Conservation (phyloP, 2,329 filamentous ascomycete genomes). For the Penicillium sp. region DNA sequence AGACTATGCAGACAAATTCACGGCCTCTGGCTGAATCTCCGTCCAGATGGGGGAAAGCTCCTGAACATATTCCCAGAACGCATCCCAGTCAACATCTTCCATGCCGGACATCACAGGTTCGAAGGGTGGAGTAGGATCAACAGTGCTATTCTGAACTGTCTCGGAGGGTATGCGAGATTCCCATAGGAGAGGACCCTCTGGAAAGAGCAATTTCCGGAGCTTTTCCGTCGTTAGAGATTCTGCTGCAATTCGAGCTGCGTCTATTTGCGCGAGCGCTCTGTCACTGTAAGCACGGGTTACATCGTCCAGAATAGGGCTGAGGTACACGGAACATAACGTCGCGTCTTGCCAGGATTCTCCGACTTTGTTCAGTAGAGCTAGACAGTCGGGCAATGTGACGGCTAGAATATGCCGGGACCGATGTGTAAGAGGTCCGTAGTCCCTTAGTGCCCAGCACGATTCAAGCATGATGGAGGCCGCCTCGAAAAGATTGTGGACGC, state of each 20-base stretch:
- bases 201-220: not conserved
- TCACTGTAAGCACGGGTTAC: not conserved
- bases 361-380: not conserved
- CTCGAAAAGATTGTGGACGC: conserved; percentile 14
- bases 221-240: not conserved
- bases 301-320: not conserved
- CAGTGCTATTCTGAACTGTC: not conserved
- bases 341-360: not conserved
- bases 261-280: not conserved
- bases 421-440: not conserved
- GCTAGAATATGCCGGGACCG: not conserved
- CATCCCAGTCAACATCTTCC: not conserved
- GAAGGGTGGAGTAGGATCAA: not conserved
- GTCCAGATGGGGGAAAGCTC: not conserved
- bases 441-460: not conserved
- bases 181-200: not conserved
- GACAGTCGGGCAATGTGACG: not conserved
- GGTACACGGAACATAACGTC: not conserved
- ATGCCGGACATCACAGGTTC: not conserved
- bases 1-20: not conserved
- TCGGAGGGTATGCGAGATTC: not conserved
- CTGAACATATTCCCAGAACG: not conserved
- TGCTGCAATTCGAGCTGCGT: not conserved
- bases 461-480: conserved; percentile 3
- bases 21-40: not conserved